phyloP scores from a whole-genome alignment of 768 basidiomycete species.

The Trametes cinnabarina region DNA sequence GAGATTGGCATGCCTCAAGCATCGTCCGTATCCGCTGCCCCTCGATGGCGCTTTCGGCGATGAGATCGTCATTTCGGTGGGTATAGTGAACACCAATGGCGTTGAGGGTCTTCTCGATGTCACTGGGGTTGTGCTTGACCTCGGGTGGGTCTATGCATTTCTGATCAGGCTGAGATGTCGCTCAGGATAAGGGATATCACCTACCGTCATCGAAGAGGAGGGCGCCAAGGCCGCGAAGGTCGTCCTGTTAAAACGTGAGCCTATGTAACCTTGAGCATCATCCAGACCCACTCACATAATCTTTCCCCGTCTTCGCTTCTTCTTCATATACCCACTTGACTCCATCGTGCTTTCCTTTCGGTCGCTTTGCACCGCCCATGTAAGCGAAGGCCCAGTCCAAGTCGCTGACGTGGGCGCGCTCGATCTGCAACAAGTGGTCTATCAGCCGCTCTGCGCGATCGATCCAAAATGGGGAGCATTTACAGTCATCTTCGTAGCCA shows the following conservation, averaged over 20 bases:
- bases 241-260: conserved; percentile 36
- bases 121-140: conserved; percentile 39
- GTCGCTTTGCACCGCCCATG: conserved; percentile 40
- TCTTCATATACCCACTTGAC: conserved; percentile 47
- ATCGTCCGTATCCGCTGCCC: conserved; percentile 57
- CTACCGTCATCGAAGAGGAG: conserved; percentile 72
- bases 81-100: conserved; percentile 67
- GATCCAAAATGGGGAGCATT: conserved; percentile 19
- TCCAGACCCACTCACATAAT: conserved; percentile 12
- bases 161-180: background rate
- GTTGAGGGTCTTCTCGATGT: conserved; percentile 53
- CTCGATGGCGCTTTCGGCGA: conserved; percentile 67
- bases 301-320: conserved; percentile 32
- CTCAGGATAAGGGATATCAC: conserved; percentile 13
- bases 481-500: conserved; percentile 75
- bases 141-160: conserved; percentile 34
- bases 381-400: conserved; percentile 80
- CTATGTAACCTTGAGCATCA: too few species aligned
- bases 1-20: conserved; percentile 41
- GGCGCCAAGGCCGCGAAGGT: conserved; percentile 57
- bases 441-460: background rate
- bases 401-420: conserved; percentile 68
- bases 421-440: conserved; percentile 52
- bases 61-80: conserved; percentile 70
- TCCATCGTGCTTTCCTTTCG: conserved; percentile 13